These are phyloP conservation scores for Brettanomyces sp. DNA, from an alignment of 805 yeast genomes.

Conservation along the genomic window DNA sequence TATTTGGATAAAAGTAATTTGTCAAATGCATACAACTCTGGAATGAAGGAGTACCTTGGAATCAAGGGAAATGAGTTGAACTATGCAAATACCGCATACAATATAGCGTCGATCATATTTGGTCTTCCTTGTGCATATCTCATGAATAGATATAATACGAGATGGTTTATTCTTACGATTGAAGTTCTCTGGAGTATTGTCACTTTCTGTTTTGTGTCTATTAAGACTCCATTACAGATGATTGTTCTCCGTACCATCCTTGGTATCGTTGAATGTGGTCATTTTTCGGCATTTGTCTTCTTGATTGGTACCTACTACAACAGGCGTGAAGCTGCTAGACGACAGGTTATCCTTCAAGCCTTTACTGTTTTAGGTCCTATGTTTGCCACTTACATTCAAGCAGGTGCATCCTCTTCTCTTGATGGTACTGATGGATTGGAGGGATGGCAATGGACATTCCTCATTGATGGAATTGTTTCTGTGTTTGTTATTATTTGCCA, in stretches of 20 bases:
- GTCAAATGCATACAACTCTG: conserved; percentile 57
- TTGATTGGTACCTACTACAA: conserved; percentile 35
- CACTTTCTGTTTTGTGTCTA: conserved; percentile 21
- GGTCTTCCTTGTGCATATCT: conserved; percentile 22
- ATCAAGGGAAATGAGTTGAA: conserved; percentile 41
- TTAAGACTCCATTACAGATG: conserved; percentile 23
- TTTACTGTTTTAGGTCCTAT: conserved; percentile 32
- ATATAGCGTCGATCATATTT: conserved; percentile 31
- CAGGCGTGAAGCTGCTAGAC: conserved; percentile 31
- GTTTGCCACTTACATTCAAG: conserved; percentile 35
- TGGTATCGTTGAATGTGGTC: conserved; percentile 35
- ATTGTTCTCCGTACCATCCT: conserved; percentile 33
- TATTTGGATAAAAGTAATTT: conserved; percentile 46
- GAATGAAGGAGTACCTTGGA: conserved; percentile 46
- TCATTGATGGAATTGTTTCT: conserved; percentile 51
- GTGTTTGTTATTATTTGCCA: conserved; percentile 43
- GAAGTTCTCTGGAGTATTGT: conserved; percentile 23
- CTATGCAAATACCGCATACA: conserved; percentile 37
- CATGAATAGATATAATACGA: conserved; percentile 13
- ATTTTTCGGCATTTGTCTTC: conserved; percentile 32
- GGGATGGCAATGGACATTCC: conserved; percentile 66
- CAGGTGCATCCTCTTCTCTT: conserved; percentile 31
- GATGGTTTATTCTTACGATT: conserved; percentile 15
- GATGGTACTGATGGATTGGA: conserved; percentile 37
- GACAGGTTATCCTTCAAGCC: conserved; percentile 32